These are phyloP conservation scores for Hydrangea macrophylla DNA, from an alignment of 148 eudicot species.

Conservation along the genomic window DNA sequence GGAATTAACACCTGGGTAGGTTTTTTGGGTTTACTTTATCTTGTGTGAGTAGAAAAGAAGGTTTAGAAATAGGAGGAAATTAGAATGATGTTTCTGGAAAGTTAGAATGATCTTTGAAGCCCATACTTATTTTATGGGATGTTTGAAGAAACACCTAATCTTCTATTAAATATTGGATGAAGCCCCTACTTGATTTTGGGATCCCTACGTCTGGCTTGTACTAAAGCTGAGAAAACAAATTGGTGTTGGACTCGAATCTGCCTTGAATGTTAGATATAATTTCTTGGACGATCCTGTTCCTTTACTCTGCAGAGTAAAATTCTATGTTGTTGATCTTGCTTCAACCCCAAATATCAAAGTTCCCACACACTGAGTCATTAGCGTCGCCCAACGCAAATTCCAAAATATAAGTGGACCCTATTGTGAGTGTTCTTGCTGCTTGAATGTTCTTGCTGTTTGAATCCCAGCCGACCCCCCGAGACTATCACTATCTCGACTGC, in stretches of 20 bases:
- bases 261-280: conserved; percentile 17
- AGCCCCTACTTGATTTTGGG: too few species aligned
- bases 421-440: conserved; percentile 4
- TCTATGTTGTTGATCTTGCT: conserved; percentile 18
- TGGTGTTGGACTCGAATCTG: conserved; percentile 7
- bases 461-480: conserved; percentile 16
- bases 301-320: conserved; percentile 16
- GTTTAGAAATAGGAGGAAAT: too few species aligned
- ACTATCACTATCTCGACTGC: conserved; percentile 25
- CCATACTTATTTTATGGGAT: too few species aligned
- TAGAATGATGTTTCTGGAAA: too few species aligned
- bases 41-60: too few species aligned
- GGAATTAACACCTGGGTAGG: too few species aligned
- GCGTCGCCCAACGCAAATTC: conserved; percentile 30
- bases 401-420: conserved; percentile 12
- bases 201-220: conserved; percentile 9
- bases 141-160: too few species aligned
- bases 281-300: conserved; percentile 22
- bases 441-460: conserved; percentile 24
- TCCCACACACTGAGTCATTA: conserved; percentile 22
- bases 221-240: conserved; percentile 19
- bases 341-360: conserved; percentile 13
- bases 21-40: too few species aligned
- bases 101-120: too few species aligned
- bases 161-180: too few species aligned